These are phyloP conservation scores for Globisporangium radiosum DNA, from an alignment of 352 stramenopile genomes.

Conservation along the genomic window DNA sequence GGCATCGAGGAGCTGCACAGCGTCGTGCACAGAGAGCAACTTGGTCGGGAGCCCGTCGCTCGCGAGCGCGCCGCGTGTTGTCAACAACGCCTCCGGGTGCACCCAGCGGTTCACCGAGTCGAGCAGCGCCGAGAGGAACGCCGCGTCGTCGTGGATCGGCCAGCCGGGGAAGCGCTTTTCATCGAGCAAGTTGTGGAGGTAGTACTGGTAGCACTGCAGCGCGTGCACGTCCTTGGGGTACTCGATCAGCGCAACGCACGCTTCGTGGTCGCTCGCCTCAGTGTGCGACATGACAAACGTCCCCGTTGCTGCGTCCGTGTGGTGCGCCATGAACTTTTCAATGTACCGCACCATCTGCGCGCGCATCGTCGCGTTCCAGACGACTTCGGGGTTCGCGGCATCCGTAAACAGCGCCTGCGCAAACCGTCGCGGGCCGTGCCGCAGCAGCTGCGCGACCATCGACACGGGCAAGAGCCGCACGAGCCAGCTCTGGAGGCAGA, in stretches of 20 bases:
- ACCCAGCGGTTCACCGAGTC: conserved; percentile 78
- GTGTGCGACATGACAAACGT: conserved; percentile 73
- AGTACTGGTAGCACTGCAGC: conserved; percentile 86
- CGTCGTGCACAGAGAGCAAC: conserved; percentile 58
- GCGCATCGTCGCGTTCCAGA: conserved; percentile 83
- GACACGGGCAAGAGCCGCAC: conserved; percentile 76
- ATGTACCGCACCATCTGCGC: conserved; percentile 84
- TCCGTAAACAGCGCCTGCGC: conserved; percentile 75
- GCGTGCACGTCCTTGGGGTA: conserved; percentile 82
- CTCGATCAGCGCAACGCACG: conserved; percentile 69
- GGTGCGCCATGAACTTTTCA: conserved; percentile 79
- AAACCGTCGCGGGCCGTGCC: conserved; percentile 69
- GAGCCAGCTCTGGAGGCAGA: conserved; percentile 82
- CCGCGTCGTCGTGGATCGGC: conserved; percentile 78
- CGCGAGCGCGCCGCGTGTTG: conserved; percentile 27
- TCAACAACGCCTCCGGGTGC: conserved; percentile 47
- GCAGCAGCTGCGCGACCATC: conserved; percentile 80
- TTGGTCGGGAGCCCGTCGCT: conserved; percentile 51
- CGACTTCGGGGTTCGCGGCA: conserved; percentile 80
- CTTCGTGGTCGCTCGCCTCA: conserved; percentile 68
- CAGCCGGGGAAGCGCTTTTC: conserved; percentile 84
- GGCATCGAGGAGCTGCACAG: conserved; percentile 66
- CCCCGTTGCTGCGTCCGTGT: conserved; percentile 44
- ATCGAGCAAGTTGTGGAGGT: conserved; percentile 81
- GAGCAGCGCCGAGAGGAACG: conserved; percentile 66